Evolutionary conservation across 73 alveolate genomes (phyloP).

Genomic region (Tetrahymena elliotti): DNA sequence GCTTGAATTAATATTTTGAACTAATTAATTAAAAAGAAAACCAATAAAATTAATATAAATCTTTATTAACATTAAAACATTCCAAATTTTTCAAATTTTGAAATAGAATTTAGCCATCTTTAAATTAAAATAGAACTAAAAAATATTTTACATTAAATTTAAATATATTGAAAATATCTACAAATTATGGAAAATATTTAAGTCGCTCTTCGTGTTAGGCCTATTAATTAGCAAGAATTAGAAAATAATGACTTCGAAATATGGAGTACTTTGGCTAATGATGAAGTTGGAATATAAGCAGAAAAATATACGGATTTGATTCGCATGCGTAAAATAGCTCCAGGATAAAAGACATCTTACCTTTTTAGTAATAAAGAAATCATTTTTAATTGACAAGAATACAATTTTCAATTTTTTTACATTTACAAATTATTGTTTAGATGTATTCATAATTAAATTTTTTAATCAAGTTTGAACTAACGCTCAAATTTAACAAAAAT

Average conservation of each 20-base stretch:
- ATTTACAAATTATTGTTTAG: not conserved
- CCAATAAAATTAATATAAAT: not conserved
- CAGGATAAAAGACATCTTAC: not conserved
- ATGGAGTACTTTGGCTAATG: not conserved
- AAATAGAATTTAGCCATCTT: not conserved
- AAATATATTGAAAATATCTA: not conserved
- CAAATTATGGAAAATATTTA: not conserved
- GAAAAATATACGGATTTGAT: not conserved
- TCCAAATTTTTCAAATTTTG: too few species aligned
- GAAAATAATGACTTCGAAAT: not conserved
- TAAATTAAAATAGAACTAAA: not conserved
- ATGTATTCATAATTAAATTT: too few species aligned
- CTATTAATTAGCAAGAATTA: not conserved
- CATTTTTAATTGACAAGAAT: not conserved
- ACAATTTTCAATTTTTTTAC: too few species aligned
- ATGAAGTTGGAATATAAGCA: not conserved
- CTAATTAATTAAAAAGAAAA: not conserved
- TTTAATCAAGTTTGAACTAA: too few species aligned
- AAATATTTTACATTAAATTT: not conserved
- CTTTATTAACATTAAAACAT: not conserved
- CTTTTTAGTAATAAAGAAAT: not conserved
- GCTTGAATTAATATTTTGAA: not conserved
- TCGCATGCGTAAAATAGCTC: not conserved
- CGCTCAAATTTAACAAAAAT: too few species aligned
- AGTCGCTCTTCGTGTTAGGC: not conserved